A percentile compares a stretch with the other conserved stretches of the same genome.
These are phyloP conservation scores for Fusarium keratoplasticum DNA, from an alignment of 2,329 filamentous ascomycete species.

Conservation along the genomic window DNA sequence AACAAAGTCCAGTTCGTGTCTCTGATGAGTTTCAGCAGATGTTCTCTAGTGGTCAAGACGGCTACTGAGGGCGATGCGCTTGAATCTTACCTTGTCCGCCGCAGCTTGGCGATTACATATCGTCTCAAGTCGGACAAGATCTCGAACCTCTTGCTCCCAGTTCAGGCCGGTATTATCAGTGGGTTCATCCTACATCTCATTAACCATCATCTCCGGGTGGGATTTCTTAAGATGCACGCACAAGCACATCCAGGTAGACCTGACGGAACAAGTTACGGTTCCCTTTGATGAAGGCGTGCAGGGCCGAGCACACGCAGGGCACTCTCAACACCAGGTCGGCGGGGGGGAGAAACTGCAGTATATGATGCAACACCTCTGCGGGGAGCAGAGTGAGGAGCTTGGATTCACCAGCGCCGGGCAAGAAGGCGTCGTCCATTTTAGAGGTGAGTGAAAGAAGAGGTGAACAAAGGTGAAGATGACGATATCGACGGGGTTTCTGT, in stretches of 20 bases:
- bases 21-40: constrained; percentile 42
- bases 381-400: constrained; percentile 57
- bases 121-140: constrained; percentile 56
- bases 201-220: background rate
- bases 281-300: constrained; percentile 66
- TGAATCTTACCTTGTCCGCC: constrained; percentile 54
- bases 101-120: constrained; percentile 52
- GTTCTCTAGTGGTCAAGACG: background rate
- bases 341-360: constrained; percentile 68
- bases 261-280: constrained; percentile 71
- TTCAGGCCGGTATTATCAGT: constrained; percentile 50
- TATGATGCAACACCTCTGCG: constrained; percentile 71
- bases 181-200: constrained; percentile 48
- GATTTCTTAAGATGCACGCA: constrained; percentile 48
- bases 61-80: background rate
- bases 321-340: constrained; percentile 64
- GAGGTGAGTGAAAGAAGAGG: background rate
- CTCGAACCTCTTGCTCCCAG: constrained; percentile 58
- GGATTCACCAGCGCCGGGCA: constrained; percentile 2
- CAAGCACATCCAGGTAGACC: constrained; percentile 69
- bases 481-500: constrained; percentile 21
- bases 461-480: constrained; percentile 23
- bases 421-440: constrained; percentile 13
- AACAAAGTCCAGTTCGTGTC: constrained; percentile 61
- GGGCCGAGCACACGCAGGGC: constrained; percentile 61